Conservation (phyloP, 192 early-diverging fungal species). For the Coemansia sp. region DNA sequence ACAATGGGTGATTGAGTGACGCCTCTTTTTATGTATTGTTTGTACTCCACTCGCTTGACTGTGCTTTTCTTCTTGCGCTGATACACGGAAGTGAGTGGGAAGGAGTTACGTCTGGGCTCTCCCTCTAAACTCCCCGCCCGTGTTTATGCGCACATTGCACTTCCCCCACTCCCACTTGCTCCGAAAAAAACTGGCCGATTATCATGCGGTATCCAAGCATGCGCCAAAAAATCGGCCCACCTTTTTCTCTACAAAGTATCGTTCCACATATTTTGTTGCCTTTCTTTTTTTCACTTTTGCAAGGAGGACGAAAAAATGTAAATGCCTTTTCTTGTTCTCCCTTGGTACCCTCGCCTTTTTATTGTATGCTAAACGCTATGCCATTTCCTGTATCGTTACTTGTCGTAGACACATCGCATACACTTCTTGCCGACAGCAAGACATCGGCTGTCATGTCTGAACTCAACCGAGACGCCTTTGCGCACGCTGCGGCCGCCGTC, state of each 20-base stretch:
- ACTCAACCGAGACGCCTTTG: neutral
- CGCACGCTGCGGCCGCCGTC: slow-evolving; percentile 4
- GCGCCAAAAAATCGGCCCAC: neutral
- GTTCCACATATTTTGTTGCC: neutral
- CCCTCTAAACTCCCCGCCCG: neutral
- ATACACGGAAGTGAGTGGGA: neutral
- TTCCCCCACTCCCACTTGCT: neutral
- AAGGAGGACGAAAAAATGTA: neutral
- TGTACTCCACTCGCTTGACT: no score
- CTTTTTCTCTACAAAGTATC: neutral
- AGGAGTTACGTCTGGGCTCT: neutral
- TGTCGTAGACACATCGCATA: slow-evolving; percentile 18
- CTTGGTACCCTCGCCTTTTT: neutral
- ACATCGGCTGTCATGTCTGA: neutral
- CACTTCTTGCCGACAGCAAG: neutral
- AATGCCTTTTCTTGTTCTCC: neutral
- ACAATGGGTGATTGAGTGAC: neutral
- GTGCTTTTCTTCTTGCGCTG: neutral
- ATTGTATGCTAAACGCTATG: slow-evolving; percentile 14
- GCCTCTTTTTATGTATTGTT: no score
- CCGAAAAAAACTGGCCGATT: neutral
- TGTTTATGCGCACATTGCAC: neutral
- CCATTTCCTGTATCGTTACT: slow-evolving; percentile 30
- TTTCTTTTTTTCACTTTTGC: neutral
- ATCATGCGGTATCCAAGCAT: neutral